phyloP scores from a whole-genome alignment of 306 rosid species.

The Prunus mume region DNA sequence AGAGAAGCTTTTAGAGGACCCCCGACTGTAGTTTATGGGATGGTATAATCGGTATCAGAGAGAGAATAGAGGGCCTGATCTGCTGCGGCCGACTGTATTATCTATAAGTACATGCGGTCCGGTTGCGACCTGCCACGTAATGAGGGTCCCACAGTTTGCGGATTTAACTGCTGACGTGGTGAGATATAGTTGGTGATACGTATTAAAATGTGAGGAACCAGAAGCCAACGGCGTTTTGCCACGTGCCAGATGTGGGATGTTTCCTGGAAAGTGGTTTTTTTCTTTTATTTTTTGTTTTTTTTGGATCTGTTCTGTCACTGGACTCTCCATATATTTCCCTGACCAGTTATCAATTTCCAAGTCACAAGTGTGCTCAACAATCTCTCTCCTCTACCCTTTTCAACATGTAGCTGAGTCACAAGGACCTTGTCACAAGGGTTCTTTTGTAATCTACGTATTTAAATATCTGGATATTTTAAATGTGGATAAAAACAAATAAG shows the following conservation, averaged over 20 bases:
- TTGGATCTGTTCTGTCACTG: neutral
- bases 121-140: neutral
- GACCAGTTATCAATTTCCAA: neutral
- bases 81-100: neutral
- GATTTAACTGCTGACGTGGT: neutral
- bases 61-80: neutral
- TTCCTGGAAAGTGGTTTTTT: neutral
- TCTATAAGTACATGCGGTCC: rapidly evolving
- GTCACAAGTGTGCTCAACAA: neutral
- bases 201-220: neutral
- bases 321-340: neutral
- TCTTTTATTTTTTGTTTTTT: neutral
- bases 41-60: neutral
- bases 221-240: neutral
- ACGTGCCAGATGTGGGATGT: neutral
- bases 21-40: neutral
- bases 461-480: neutral
- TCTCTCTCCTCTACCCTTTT: neutral
- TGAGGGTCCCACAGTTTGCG: neutral
- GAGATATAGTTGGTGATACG: neutral
- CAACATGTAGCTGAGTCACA: neutral
- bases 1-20: slow-evolving; percentile 6
- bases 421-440: neutral
- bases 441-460: too few species aligned
- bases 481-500: neutral